A percentile compares a stretch with the other conserved stretches of the same genome.
phyloP scores from a whole-genome alignment of 2,329 filamentous ascomycete genomes.

The Penicillium sp. region DNA sequence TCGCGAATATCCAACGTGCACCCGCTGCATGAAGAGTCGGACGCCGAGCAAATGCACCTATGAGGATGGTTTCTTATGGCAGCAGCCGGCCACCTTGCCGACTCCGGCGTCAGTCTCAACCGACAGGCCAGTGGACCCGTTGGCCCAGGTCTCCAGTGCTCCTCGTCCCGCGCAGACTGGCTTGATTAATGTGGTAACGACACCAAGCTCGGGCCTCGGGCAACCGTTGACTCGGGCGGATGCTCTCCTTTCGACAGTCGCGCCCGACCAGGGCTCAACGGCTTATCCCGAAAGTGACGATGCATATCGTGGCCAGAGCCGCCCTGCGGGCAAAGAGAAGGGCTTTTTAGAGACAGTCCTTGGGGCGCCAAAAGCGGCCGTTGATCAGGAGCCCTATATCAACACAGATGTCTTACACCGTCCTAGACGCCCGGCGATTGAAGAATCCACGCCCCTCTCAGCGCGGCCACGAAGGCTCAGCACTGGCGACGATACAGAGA shows the following conservation, averaged over 20 bases:
- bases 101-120: constrained; percentile 19
- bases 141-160: constrained; percentile 9
- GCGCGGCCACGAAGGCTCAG: constrained; percentile 7
- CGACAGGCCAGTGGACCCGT: constrained; percentile 20
- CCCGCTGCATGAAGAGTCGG: constrained; percentile 35
- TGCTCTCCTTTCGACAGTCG: constrained; percentile 10
- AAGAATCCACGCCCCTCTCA: not conserved
- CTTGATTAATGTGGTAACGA: constrained; percentile 19
- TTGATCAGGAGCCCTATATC: constrained; percentile 29
- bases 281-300: not conserved
- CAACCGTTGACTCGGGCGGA: constrained; percentile 20
- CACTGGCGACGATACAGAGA: constrained; percentile 11
- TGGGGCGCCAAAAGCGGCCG: constrained; percentile 28
- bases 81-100: constrained; percentile 31
- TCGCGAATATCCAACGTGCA: constrained; percentile 37
- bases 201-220: constrained; percentile 29
- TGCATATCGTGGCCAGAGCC: not conserved
- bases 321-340: constrained; percentile 19
- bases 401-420: constrained; percentile 26
- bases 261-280: constrained; percentile 7
- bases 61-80: constrained; percentile 37
- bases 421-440: constrained; percentile 13
- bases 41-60: constrained; percentile 35
- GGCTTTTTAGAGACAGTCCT: constrained; percentile 32
- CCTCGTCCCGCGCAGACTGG: constrained; percentile 17